phyloP scores from a whole-genome alignment of 116 monocot species.

The Papilionanthe hybrid region DNA sequence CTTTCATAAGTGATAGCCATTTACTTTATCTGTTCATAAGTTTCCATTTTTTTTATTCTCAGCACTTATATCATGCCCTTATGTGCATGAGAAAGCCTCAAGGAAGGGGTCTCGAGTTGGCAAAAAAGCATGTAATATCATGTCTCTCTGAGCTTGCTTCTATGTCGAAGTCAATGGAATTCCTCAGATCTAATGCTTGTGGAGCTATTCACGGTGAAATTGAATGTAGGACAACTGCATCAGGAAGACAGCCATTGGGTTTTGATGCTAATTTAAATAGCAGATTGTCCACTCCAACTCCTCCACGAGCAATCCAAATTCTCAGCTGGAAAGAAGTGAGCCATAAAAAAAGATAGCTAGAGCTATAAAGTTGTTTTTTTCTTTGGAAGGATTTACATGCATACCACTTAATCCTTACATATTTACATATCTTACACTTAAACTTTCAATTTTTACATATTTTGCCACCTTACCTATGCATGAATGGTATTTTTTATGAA shows the following conservation, averaged over 20 bases:
- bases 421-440: too few species aligned
- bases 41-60: slow-evolving; percentile 17
- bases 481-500: too few species aligned
- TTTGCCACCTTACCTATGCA: too few species aligned
- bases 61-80: slow-evolving; percentile 83
- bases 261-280: slow-evolving; percentile 87
- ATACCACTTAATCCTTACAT: too few species aligned
- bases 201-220: slow-evolving; percentile 24
- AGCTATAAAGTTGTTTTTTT: neutral
- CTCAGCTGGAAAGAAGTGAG: slow-evolving; percentile 75
- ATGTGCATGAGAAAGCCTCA: slow-evolving; percentile 69
- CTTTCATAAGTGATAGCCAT: neutral
- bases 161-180: slow-evolving; percentile 58
- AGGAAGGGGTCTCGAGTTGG: slow-evolving; percentile 88
- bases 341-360: neutral
- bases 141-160: slow-evolving; percentile 60
- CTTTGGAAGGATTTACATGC: neutral
- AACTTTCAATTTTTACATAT: too few species aligned
- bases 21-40: neutral
- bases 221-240: slow-evolving; percentile 76
- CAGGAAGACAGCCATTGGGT: slow-evolving; percentile 81
- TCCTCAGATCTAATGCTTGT: slow-evolving; percentile 56
- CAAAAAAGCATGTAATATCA: slow-evolving; percentile 71
- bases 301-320: slow-evolving; percentile 79
- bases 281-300: slow-evolving; percentile 71